Percentiles rank a stretch among this genome's conserved stretches.
Evolutionary conservation across 306 rosid genomes (phyloP).

Genomic region (Quercus gilva): DNA sequence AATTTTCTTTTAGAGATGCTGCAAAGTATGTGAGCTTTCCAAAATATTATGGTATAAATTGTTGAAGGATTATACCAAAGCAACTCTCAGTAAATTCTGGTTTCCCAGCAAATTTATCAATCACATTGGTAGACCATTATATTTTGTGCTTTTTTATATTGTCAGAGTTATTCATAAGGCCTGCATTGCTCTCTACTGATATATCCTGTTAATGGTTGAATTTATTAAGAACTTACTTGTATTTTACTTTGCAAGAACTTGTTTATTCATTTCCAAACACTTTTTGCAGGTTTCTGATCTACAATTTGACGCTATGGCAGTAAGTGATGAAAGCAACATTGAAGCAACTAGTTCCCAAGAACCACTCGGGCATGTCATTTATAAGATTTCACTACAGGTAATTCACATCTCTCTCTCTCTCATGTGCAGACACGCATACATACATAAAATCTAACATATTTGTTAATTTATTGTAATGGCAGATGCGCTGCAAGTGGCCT

Average conservation of each 20-base stretch:
- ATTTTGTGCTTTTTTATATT: too few relatives aligned
- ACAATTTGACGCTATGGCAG: slow-evolving; percentile 27
- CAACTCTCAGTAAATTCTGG: neutral
- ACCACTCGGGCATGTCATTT: slow-evolving; percentile 31
- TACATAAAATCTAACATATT: neutral
- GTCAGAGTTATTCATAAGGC: too few relatives aligned
- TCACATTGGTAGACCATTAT: neutral
- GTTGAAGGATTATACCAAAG: neutral
- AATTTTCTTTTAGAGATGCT: neutral
- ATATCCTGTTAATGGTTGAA: neutral
- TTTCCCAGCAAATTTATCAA: neutral
- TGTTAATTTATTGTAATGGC: slow-evolving; percentile 22
- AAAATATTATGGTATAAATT: neutral
- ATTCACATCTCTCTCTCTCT: neutral
- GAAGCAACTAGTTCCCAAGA: slow-evolving; percentile 35
- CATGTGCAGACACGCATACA: neutral
- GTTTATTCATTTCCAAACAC: neutral
- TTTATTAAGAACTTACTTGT: neutral
- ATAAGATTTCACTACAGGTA: slow-evolving; percentile 42
- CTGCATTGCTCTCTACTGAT: too few relatives aligned
- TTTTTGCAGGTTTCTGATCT: slow-evolving; percentile 54
- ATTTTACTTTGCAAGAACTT: neutral
- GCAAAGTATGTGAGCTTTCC: neutral
- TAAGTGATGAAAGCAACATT: slow-evolving; percentile 21
- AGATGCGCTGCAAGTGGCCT: slow-evolving; percentile 45